Base-by-base conservation (phyloP, 106 monocot species). In the Triglochin maritima region DNA sequence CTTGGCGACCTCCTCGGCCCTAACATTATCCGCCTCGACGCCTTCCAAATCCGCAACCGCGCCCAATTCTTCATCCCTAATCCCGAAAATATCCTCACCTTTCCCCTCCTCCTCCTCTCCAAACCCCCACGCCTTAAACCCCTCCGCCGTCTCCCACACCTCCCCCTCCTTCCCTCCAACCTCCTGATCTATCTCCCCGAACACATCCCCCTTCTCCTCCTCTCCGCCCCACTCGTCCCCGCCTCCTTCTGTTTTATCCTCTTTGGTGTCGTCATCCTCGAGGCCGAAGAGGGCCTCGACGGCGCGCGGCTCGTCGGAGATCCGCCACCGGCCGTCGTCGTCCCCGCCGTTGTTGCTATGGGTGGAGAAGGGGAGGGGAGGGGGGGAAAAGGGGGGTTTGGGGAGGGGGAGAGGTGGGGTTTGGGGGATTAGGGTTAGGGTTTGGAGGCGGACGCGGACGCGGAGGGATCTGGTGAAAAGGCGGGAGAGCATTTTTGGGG, bases 401-500 rank as follows among this genome's bases (percentile, higher is more conserved):
- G n/a, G 12, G 42, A 15, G 42, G 17, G 57, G 56, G 57, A n/a
- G 42, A n/a, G 15, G 10, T 29, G 43, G 54, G 56, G 13, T 29
- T 8, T 43, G 17, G 44, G 50, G 47, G 45, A n/a, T 15, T 3
- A 69, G 57, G 69, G 69, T 45, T 46, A 69, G 11, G n/a, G 69
- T 44, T 5, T 44, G 41, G 6, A 29, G 69, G n/a, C 46, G 69
- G 57, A 58, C 57, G 43, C 44, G 55, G 57, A 69, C 57, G 43
- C 44, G 55, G 57, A 69, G 69, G 42, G 57, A 50, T 12, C 46
- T 45, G 46, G 69, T 57, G 45, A 69, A 57, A 14, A 57, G 4
- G 56, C 69, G 69, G 46, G 69, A 69, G 69, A 69, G 69, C 69
- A 69, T 69, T 56, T 69, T 69, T 6, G 48, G 14, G 17, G 65